Evolutionary conservation across 805 yeast genomes (phyloP).

Genomic region (Ogataea neopini): DNA sequence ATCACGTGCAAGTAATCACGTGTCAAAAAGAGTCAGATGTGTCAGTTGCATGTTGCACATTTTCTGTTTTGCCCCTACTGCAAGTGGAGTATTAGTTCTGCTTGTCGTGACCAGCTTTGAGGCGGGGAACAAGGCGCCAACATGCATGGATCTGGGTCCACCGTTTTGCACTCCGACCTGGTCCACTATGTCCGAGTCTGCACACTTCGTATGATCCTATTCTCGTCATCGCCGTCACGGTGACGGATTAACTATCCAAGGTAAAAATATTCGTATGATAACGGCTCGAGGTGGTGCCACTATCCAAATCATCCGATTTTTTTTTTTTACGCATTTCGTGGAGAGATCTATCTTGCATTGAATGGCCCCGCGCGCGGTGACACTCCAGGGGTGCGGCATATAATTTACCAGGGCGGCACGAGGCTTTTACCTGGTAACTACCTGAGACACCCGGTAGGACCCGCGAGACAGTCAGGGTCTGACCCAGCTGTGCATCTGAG

Average conservation of each 20-base stretch:
- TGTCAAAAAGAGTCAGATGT: no score
- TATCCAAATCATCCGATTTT: slow-evolving; percentile 11
- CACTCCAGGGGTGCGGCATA: neutral
- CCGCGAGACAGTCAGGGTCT: neutral
- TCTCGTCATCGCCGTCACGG: neutral
- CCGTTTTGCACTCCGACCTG: no score
- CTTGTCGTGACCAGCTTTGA: neutral
- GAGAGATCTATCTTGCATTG: neutral
- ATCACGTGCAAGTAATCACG: neutral
- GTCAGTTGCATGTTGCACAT: neutral
- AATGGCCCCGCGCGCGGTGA: neutral
- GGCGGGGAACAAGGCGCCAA: neutral
- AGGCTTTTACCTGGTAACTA: neutral
- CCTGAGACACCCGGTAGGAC: neutral
- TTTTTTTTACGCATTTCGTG: neutral
- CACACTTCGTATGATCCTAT: neutral
- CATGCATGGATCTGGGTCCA: no score
- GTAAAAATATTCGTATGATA: neutral
- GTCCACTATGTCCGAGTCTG: neutral
- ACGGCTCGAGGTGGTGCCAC: slow-evolving; percentile 8
- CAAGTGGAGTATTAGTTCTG: neutral
- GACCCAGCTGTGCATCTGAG: neutral
- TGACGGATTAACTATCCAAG: neutral
- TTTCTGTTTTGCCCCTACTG: neutral
- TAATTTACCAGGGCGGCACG: neutral